Evolutionary conservation across 352 stramenopile genomes (phyloP).

Genomic region (Pythium myriotylum): DNA sequence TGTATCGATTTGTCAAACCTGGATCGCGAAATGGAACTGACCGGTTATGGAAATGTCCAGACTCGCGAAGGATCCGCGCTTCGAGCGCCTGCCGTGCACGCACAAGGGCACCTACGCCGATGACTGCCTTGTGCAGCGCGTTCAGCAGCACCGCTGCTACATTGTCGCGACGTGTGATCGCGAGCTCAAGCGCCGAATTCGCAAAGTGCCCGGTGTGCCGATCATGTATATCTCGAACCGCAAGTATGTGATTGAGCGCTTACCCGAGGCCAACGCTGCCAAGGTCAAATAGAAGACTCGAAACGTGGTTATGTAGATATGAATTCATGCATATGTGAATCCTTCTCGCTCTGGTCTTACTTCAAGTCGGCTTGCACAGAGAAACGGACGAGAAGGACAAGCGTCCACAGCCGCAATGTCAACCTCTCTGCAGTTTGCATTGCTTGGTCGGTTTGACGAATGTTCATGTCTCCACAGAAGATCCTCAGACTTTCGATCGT

Average conservation of each 20-base stretch:
- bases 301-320: constrained; percentile 3
- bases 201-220: constrained; percentile 99
- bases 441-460: background rate
- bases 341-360: background rate
- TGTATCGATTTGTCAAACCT: constrained; percentile 16
- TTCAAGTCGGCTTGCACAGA: background rate
- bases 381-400: constrained; percentile 11
- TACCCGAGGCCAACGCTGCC: constrained; percentile 96
- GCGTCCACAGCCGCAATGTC: constrained; percentile 3
- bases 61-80: constrained; percentile 98
- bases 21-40: too few species aligned
- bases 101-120: constrained; percentile 99
- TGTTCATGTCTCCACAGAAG: background rate
- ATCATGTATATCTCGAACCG: constrained; percentile 99
- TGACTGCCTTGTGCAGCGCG: constrained; percentile 95
- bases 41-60: too few species aligned
- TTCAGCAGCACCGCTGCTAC: constrained; percentile 97
- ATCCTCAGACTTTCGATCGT: background rate
- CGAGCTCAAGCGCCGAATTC: constrained; percentile 98
- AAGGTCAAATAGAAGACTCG: constrained; percentile 76
- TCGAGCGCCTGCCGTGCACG: constrained; percentile 97
- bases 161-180: constrained; percentile 99
- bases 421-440: too few species aligned
- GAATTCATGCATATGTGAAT: background rate
- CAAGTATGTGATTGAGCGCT: constrained; percentile 99